Conservation (phyloP, 73 alveolate genomes). For the Symbiodinium natans region DNA sequence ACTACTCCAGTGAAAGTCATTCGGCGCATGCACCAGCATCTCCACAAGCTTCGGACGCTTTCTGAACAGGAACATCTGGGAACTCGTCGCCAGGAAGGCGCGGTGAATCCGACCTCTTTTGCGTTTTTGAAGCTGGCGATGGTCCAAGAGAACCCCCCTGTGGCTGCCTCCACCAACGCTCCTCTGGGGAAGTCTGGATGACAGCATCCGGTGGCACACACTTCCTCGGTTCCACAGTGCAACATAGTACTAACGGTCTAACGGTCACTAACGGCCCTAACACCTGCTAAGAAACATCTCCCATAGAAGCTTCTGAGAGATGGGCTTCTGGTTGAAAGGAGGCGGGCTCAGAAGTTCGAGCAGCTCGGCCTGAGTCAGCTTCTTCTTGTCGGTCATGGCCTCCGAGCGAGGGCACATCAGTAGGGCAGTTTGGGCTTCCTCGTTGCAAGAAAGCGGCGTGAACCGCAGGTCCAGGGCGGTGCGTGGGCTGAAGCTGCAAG, state of each 20-base stretch:
- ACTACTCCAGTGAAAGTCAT: too few relatives aligned
- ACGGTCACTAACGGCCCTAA: neutral
- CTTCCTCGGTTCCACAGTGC: constrained; percentile 1
- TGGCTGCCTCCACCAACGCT: constrained; percentile 94
- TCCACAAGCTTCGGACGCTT: constrained; percentile 22
- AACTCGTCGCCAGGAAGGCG: constrained; percentile 62
- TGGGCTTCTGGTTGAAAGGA: constrained; percentile 75
- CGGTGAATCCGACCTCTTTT: constrained; percentile 76
- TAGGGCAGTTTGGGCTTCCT: too few relatives aligned
- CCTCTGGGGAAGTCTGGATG: constrained; percentile 79
- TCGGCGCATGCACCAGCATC: neutral
- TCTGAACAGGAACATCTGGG: constrained; percentile 70
- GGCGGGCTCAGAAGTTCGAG: constrained; percentile 83
- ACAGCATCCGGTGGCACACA: constrained; percentile 89
- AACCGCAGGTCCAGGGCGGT: neutral
- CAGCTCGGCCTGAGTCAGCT: constrained; percentile 86
- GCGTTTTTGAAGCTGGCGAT: too few relatives aligned
- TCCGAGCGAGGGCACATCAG: too few relatives aligned
- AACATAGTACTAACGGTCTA: neutral
- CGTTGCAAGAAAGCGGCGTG: too few relatives aligned
- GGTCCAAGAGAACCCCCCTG: too few relatives aligned
- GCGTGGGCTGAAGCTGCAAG: neutral
- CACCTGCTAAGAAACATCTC: neutral
- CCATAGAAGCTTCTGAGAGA: too few relatives aligned
- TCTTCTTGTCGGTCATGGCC: constrained; percentile 48